Conservation (phyloP, 495 filamentous ascomycete genomes). For the Penicillium malachiteum region DNA sequence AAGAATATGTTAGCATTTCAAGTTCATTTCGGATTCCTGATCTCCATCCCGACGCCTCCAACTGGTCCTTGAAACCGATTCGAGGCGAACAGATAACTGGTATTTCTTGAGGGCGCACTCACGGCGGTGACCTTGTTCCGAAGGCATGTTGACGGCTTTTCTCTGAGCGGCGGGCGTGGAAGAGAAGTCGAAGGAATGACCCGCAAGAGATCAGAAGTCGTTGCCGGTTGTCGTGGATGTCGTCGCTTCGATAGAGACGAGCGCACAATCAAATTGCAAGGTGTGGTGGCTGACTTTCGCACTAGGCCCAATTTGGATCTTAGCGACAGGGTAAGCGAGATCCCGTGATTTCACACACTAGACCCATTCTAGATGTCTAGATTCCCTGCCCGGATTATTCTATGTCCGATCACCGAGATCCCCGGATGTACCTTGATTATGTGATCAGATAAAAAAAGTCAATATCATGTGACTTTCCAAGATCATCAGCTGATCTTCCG, state of each 20-base stretch:
- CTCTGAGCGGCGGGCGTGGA: constrained; percentile 50
- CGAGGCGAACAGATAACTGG: constrained; percentile 8
- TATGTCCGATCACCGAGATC: background rate
- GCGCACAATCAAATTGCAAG: constrained; percentile 48
- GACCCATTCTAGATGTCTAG: constrained; percentile 1
- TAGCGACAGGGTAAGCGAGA: constrained; percentile 45
- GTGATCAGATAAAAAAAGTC: background rate
- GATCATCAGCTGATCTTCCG: background rate
- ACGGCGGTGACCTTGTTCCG: constrained; percentile 82
- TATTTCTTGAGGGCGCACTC: constrained; percentile 45
- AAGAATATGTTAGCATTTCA: constrained; percentile 36
- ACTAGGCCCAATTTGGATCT: constrained; percentile 41
- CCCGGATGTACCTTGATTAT: background rate
- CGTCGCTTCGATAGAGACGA: constrained; percentile 48
- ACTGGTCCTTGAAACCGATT: constrained; percentile 3
- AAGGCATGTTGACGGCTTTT: constrained; percentile 70
- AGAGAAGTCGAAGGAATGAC: constrained; percentile 51
- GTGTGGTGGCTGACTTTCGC: constrained; percentile 41
- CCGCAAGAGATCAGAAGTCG: constrained; percentile 48
- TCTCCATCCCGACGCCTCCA: constrained; percentile 14
- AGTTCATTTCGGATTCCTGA: constrained; percentile 8
- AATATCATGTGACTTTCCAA: background rate
- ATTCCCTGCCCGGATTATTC: background rate
- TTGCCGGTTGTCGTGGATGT: constrained; percentile 52
- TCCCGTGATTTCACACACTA: constrained; percentile 37